A percentile compares a stretch with the other conserved stretches of the same genome.
These are phyloP conservation scores for Didymella pinodella DNA, from an alignment of 2,329 filamentous ascomycete genomes.

Conservation along the genomic window DNA sequence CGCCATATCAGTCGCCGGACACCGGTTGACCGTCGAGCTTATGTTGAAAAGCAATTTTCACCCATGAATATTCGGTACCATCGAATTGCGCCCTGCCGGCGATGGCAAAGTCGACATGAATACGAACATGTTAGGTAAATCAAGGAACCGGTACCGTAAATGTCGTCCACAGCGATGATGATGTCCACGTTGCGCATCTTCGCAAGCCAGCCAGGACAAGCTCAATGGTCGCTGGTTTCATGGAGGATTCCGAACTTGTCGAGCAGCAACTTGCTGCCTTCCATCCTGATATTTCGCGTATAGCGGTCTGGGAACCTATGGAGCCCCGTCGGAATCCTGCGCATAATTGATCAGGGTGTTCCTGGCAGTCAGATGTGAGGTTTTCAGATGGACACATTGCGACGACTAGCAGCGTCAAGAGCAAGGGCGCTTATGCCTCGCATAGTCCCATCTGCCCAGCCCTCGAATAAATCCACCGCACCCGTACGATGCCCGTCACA, in stretches of 20 bases:
- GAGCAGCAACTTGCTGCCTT: conserved; percentile 4
- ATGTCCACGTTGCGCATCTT: conserved; percentile 67
- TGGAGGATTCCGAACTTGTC: background rate
- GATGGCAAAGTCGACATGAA: conserved; percentile 60
- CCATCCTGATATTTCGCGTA: background rate
- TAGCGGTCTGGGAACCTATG: background rate
- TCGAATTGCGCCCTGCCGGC: conserved; percentile 65
- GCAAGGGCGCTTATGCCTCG: conserved; percentile 40
- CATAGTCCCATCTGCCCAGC: conserved; percentile 35
- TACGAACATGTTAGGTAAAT: conserved; percentile 68
- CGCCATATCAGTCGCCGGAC: conserved; percentile 68
- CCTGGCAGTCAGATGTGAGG: background rate
- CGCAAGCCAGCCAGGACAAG: conserved; percentile 50
- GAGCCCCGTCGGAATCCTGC: background rate
- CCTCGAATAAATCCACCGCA: conserved; percentile 31
- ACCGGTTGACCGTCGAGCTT: conserved; percentile 67
- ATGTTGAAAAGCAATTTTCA: conserved; percentile 65
- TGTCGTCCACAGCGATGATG: conserved; percentile 54
- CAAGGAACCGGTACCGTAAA: conserved; percentile 61
- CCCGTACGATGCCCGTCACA: conserved; percentile 21
- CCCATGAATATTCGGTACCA: conserved; percentile 67
- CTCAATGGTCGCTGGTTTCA: too few species aligned
- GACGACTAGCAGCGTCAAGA: conserved; percentile 19
- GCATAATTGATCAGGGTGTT: too few species aligned
- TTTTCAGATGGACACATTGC: background rate